phyloP scores from a whole-genome alignment of 106 monocot species.

The Acanthochlamys bracteata region DNA sequence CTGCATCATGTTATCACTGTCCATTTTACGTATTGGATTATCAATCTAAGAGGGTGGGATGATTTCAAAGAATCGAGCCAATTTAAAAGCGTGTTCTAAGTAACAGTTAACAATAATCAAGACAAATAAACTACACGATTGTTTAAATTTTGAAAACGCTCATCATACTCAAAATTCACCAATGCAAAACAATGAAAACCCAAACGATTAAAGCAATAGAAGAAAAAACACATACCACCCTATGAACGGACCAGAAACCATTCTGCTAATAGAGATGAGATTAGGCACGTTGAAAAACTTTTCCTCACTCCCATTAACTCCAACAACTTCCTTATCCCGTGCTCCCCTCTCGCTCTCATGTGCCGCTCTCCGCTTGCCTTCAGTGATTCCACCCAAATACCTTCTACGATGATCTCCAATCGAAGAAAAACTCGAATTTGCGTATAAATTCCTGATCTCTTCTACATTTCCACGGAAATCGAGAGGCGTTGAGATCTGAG shows the following conservation, averaged over 20 bases:
- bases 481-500: conserved; percentile 59
- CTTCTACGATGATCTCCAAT: not conserved
- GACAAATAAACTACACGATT: no score
- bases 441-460: conserved; percentile 21
- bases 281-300: conserved; percentile 79
- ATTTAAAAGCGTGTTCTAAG: no score
- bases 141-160: no score
- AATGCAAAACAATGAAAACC: no score
- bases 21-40: no score
- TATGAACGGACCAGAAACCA: conserved; percentile 82
- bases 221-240: conserved; percentile 52
- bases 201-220: not conserved
- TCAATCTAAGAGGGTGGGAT: no score
- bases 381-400: not conserved
- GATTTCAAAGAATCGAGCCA: no score
- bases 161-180: no score
- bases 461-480: conserved; percentile 33
- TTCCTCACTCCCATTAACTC: conserved; percentile 2
- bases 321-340: not conserved
- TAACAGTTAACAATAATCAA: no score
- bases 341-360: not conserved
- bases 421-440: not conserved
- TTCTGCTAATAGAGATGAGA: conserved; percentile 75
- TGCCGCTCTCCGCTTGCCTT: not conserved
- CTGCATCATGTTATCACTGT: no score